A percentile compares a stretch with the other conserved stretches of the same genome.
phyloP scores from a whole-genome alignment of 306 rosid species.

The Medicago lupulina region DNA sequence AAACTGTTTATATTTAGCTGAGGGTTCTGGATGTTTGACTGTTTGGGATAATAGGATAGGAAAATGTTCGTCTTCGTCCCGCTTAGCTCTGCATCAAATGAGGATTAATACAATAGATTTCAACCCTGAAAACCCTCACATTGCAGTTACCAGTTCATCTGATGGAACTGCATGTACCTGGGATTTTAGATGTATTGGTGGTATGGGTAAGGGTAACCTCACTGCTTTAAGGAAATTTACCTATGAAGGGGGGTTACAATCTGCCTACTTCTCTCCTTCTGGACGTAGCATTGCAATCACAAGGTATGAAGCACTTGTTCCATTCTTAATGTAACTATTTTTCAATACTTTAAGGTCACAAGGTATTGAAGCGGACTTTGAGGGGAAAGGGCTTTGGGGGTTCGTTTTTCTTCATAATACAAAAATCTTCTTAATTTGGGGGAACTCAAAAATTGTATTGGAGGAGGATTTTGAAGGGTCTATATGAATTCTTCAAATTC shows the following conservation, averaged over 20 bases:
- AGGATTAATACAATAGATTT: slow-evolving; percentile 82
- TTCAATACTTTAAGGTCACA: not conserved
- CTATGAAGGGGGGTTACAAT: slow-evolving; percentile 68
- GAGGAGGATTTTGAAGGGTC: too few species aligned
- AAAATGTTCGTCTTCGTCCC: slow-evolving; percentile 51
- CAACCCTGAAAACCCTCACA: slow-evolving; percentile 54
- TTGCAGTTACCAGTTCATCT: slow-evolving; percentile 78
- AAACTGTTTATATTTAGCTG: slow-evolving; percentile 71
- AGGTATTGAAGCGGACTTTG: too few species aligned
- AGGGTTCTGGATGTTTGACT: slow-evolving; percentile 69
- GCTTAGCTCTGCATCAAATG: slow-evolving; percentile 60
- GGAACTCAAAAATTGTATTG: too few species aligned
- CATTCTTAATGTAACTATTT: not conserved
- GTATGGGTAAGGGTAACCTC: slow-evolving; percentile 39
- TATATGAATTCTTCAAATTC: too few species aligned
- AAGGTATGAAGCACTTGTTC: slow-evolving; percentile 56
- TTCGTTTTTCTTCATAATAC: too few species aligned
- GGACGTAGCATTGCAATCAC: slow-evolving; percentile 77
- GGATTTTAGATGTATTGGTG: slow-evolving; percentile 70
- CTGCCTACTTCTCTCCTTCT: slow-evolving; percentile 91
- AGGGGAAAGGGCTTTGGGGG: too few species aligned
- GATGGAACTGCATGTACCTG: slow-evolving; percentile 88
- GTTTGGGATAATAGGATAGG: slow-evolving; percentile 73
- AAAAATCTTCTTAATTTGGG: too few species aligned
- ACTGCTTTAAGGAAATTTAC: slow-evolving; percentile 55